Evolutionary conservation across 441 rosid genomes (phyloP).

Genomic region (Populus tomentosa): DNA sequence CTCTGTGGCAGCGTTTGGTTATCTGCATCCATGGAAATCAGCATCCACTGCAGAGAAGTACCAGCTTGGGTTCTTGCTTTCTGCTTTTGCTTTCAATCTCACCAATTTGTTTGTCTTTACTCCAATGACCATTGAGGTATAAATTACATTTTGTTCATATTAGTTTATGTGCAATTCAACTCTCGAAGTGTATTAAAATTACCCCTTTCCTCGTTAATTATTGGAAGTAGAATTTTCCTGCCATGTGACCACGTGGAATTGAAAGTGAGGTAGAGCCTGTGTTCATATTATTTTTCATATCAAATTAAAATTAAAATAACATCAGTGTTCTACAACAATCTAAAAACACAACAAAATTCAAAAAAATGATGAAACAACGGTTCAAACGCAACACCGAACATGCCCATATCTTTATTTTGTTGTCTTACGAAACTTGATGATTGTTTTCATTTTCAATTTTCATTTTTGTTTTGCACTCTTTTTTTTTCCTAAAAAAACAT

Average conservation of each 20-base stretch:
- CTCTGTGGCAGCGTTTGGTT: constrained; percentile 61
- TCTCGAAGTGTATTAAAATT: background rate
- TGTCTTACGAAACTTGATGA: background rate
- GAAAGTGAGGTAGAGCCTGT: no score
- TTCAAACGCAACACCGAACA: no score
- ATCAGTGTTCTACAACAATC: no score
- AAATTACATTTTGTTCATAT: background rate
- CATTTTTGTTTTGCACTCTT: background rate
- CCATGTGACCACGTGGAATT: background rate
- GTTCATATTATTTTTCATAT: no score
- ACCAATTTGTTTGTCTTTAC: constrained; percentile 75
- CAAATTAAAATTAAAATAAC: no score
- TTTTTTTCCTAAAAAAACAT: no score
- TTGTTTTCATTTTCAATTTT: background rate
- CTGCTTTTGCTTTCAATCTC: constrained; percentile 82
- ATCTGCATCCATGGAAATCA: constrained; percentile 85
- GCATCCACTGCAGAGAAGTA: constrained; percentile 67
- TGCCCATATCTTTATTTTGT: background rate
- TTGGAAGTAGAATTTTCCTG: background rate
- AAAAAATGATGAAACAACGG: no score
- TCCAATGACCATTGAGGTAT: constrained; percentile 87
- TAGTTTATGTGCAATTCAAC: background rate
- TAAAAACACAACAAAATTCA: no score
- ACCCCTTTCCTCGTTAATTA: background rate
- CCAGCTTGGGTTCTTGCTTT: constrained; percentile 74